Conservation (phyloP, 441 rosid species). For the Gossypium davidsonii region DNA sequence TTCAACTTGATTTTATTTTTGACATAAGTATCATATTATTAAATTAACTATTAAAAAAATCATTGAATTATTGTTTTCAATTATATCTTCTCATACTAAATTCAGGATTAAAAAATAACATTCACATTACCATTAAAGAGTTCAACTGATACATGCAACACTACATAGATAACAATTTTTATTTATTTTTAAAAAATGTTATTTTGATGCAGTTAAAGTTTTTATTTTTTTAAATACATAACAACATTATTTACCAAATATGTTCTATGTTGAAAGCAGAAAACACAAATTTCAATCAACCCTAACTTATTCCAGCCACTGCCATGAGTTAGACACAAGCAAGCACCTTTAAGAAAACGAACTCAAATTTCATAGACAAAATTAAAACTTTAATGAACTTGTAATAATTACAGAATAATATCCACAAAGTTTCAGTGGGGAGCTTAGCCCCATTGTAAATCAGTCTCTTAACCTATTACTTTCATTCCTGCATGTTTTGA, state of each 20-base stretch:
- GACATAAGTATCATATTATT: neutral
- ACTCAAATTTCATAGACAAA: neutral
- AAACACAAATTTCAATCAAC: neutral
- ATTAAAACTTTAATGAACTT: neutral
- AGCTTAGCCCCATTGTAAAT: neutral
- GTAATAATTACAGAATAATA: neutral
- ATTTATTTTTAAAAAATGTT: neutral
- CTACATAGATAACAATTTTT: too few species aligned
- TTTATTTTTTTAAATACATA: neutral
- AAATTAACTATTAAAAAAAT: too few species aligned
- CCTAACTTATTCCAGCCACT: too few species aligned
- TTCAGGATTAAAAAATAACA: too few species aligned
- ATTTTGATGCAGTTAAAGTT: neutral
- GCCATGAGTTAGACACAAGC: too few species aligned
- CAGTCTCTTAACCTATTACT: constrained; percentile 7
- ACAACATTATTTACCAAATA: neutral
- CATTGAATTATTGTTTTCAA: neutral
- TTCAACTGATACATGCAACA: too few species aligned
- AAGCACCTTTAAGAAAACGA: too few species aligned
- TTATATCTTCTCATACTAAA: neutral
- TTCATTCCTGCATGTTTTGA: constrained; percentile 20
- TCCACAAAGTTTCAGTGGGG: neutral
- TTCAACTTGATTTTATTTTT: neutral
- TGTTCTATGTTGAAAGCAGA: neutral
- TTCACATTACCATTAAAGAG: too few species aligned